Evolutionary conservation across 345 rosid genomes (phyloP), one percentile per base, ranked within the genome.

Genomic region (Alliaria petiolata): DNA sequence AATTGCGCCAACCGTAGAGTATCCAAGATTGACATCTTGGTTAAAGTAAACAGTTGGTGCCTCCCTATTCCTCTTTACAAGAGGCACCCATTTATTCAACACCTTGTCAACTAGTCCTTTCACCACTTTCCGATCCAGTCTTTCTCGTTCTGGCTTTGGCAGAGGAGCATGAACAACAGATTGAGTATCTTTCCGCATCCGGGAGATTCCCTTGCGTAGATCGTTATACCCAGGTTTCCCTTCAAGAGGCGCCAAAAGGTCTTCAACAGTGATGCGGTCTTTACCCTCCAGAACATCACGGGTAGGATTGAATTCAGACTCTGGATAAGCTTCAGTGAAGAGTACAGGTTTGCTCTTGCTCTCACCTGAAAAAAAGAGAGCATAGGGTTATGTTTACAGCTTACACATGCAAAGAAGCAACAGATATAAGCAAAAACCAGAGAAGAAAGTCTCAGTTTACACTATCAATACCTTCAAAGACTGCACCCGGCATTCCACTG

Each of bases 1-100:
- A 70, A 95, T 89, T 50, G 99, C 91, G 7, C 99, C 99, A 39
- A 91, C 83, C 16, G 97, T 95, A 22, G 99, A 91, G 82, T 81
- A 91, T 12, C 89, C 88, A 62, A 85, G 26, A 69, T 87, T 80
- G 73, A 71, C 84, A 65, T 88, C 89, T 83, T 88, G 81, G 74
- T 87, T 84, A 76, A 91, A 95, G 74, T 71, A 84, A 62, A 95
- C 54, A 57, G 95, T 76, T 59, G 97, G 88, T 34, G 93, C 91
- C 77, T 91, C 97, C 73, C 97, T 88, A 25, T 95, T 91, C 83
- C 82, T 85, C 80, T 89, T 91, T 38, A 95, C 85, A 35, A 83
- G 69, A 65, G 84, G 91, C 64, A 85, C 89, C 97, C 96, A 95
- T 77, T 84, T 91, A 17, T 70, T 77, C 28, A 89, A 81, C 59